These are phyloP conservation scores for Aspergillus sp. DNA, from an alignment of 2,329 filamentous ascomycete species.

Conservation along the genomic window DNA sequence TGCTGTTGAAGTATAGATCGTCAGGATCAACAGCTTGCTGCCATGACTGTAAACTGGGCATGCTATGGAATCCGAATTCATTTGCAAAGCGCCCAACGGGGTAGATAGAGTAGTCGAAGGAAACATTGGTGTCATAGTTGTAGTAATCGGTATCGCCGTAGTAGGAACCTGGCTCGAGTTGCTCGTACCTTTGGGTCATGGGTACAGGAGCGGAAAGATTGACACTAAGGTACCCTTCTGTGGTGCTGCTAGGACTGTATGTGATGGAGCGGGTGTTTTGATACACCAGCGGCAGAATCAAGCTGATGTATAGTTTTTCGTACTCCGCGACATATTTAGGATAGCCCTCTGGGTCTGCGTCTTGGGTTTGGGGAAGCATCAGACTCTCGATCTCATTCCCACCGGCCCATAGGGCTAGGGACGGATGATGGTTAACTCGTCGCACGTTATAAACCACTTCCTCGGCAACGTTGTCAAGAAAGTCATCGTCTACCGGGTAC, in stretches of 20 bases:
- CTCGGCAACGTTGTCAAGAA: constrained; percentile 55
- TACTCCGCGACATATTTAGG: constrained; percentile 52
- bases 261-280: constrained; percentile 60
- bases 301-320: constrained; percentile 57
- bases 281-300: constrained; percentile 57
- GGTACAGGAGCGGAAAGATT: constrained; percentile 54
- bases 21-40: constrained; percentile 51
- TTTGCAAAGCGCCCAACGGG: constrained; percentile 62
- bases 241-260: constrained; percentile 61
- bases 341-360: constrained; percentile 46
- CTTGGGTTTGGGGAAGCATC: constrained; percentile 47
- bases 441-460: constrained; percentile 62
- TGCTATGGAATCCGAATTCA: constrained; percentile 64
- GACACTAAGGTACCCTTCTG: constrained; percentile 57
- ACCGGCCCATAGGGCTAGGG: constrained; percentile 55
- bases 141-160: constrained; percentile 64
- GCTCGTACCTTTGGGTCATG: constrained; percentile 58
- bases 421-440: constrained; percentile 61
- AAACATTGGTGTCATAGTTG: constrained; percentile 54
- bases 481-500: constrained; percentile 56
- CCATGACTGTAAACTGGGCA: constrained; percentile 62
- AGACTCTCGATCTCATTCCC: constrained; percentile 62
- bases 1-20: constrained; percentile 60
- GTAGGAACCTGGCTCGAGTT: constrained; percentile 51
- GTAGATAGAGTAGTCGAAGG: constrained; percentile 57